These are phyloP conservation scores for Prunus yedoensis DNA, from an alignment of 331 rosid species.

Conservation along the genomic window DNA sequence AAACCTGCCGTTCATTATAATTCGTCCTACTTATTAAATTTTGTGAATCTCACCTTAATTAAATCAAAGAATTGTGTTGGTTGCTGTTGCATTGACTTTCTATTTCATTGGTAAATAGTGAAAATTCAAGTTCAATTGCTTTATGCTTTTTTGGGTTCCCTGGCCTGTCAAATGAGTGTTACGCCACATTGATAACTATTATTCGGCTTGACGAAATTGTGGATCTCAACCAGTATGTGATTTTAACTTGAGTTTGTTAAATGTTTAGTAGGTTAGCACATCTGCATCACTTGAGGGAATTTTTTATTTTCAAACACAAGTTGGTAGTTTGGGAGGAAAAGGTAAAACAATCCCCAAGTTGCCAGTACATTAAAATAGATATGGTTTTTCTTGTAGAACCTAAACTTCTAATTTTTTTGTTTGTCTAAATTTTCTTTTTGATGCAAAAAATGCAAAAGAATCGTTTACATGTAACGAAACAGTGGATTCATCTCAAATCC, in stretches of 20 bases:
- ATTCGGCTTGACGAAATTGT: background rate
- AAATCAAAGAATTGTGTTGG: slow-evolving; percentile 15
- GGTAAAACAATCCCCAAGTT: background rate
- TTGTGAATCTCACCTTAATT: background rate
- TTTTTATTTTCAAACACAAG: background rate
- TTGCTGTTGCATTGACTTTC: slow-evolving; percentile 25
- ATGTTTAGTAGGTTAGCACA: slow-evolving; percentile 3
- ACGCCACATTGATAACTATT: background rate
- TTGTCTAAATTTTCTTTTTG: background rate
- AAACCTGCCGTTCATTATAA: background rate
- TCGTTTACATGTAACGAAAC: background rate
- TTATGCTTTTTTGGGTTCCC: slow-evolving; percentile 5
- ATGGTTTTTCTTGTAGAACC: background rate
- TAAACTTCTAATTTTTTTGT: background rate
- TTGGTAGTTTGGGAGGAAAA: background rate
- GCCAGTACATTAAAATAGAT: background rate
- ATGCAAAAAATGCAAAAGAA: background rate
- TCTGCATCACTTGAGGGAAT: background rate
- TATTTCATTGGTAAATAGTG: slow-evolving; percentile 1
- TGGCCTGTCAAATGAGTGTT: slow-evolving; percentile 13
- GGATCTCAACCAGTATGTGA: background rate
- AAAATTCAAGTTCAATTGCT: slow-evolving; percentile 4
- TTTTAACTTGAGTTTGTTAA: background rate
- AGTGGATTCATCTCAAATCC: background rate
- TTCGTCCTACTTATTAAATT: background rate